Evolutionary conservation across 352 stramenopile species (phyloP), one percentile per base, ranked within the genome.

Genomic region (Pythium vanterpoolii): DNA sequence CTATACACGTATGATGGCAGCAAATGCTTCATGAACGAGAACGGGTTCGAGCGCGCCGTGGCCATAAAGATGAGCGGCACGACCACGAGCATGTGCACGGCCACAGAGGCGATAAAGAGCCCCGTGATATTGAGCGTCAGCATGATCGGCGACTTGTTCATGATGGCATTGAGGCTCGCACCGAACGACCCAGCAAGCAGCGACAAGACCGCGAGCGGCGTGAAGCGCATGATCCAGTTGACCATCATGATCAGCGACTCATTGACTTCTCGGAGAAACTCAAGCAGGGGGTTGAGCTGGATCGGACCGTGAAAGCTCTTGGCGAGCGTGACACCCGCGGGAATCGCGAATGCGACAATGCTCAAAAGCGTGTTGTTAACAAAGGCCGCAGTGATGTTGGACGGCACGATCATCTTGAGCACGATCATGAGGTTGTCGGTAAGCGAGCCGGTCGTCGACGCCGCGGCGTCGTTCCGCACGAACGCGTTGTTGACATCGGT

Each of bases 231-330:
- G 36, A 92, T 72, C 73, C 72, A 88, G 48, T 86, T 73, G 24
- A 75, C 71, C 78, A 92, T 94, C 48, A 77, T 77, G 40, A 90
- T 71, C 31, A 94, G 77, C 49, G 80, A 84, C 62, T 88, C 77
- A 59, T 94, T 90, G 23, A 92, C 66, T 30, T 94, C 79, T 14
- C 82, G 69, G 16, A 92, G 75, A 63, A 94, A 89, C 51, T 92
- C 78, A 19, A 94, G 68, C 23, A 94, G 52, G 46, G 82, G 79
- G 75, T 92, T 90, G 51, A 90, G 72, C 24, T 83, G 72, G 18
- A 86, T 68, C 9, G 77, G 81, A 0, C 79, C 82, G 60, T 88
- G 74, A 66, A 90, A 90, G 58, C 80, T 90, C 55, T 73, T 76
- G 24, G 79, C 76, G 49, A 92, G 62, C 21, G 70, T 82, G 21